These are phyloP conservation scores for Tirmania nivea DNA, from an alignment of 495 filamentous ascomycete genomes.

Conservation along the genomic window DNA sequence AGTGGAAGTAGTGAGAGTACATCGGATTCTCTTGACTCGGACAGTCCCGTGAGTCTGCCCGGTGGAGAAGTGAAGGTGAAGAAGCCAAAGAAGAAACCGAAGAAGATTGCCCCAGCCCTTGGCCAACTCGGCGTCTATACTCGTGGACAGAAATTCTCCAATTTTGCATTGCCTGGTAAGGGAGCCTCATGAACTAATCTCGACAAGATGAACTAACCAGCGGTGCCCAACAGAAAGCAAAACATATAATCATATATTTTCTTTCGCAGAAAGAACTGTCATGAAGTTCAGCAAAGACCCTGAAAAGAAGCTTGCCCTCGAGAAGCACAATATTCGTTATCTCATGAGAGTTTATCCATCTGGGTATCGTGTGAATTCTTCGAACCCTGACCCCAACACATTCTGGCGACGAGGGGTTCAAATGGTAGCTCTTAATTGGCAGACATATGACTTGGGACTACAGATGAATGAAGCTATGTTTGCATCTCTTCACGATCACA, in stretches of 20 bases:
- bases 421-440: slow-evolving; percentile 95
- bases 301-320: slow-evolving; percentile 49
- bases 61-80: slow-evolving; percentile 34
- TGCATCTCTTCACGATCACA: slow-evolving; percentile 64
- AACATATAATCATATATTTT: slow-evolving; percentile 79
- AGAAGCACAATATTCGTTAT: slow-evolving; percentile 73
- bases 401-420: slow-evolving; percentile 92
- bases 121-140: slow-evolving; percentile 80
- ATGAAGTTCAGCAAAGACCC: slow-evolving; percentile 48
- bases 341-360: slow-evolving; percentile 89
- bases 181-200: background rate
- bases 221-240: slow-evolving; percentile 39
- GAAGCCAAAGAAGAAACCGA: slow-evolving; percentile 67
- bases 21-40: slow-evolving; percentile 33
- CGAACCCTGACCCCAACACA: slow-evolving; percentile 76
- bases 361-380: slow-evolving; percentile 52
- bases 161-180: slow-evolving; percentile 19
- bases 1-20: slow-evolving; percentile 29
- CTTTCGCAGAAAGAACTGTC: slow-evolving; percentile 71
- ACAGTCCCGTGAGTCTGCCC: slow-evolving; percentile 7
- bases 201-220: background rate
- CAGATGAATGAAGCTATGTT: slow-evolving; percentile 98
- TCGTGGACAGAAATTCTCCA: slow-evolving; percentile 55
- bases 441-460: slow-evolving; percentile 86
- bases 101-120: slow-evolving; percentile 67